Evolutionary conservation across 768 basidiomycete genomes (phyloP), one percentile per base, ranked within the genome.

Genomic region (Leccinum arenicola): DNA sequence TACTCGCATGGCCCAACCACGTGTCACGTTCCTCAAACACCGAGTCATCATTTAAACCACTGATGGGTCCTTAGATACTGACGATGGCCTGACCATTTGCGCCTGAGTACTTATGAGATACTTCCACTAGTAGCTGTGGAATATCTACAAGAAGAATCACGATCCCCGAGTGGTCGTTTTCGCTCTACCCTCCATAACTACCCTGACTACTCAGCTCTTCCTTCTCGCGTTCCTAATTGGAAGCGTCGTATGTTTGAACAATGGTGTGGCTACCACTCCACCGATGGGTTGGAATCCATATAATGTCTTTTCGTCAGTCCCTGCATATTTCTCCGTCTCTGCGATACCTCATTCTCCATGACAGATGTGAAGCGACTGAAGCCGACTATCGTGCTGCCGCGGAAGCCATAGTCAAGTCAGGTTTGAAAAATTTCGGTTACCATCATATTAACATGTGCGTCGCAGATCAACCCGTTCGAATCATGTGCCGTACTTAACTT

Each of bases 1-100:
- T 29, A 58, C 56, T 55, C 73, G 64, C 64, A 75, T 74, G 64
- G 76, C 23, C 23, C 23, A 23, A 23, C 23, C 23, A 23, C 23
- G 23, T 10, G 5, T 47, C 12, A 47, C 21, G 5, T 11, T 47
- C 21, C 45, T 47, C 45, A 47, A 12, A 47, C 45, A 10, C 45
- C 11, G 11, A 21, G 6, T 19, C 19, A 47, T 47, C 45, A 14
- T 47, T 47, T 21, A 43, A 9, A 36, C 14, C 17, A 40, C 17
- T 40, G 17, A 40, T 40, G 12, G 12, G 4, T 10, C 5, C 43
- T 19, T 21, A 2, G 17, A 45, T 45, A 19, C 19, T 19, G 45
- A 11, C 8, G 45, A 21, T 19, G 11, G 19, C 45, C n/a, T 19
- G 6, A 12, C 45, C 17, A 40, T 40, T 40, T 47, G n/a, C n/a